These are phyloP conservation scores for Hymenoscyphus occultus DNA, from an alignment of 2,329 filamentous ascomycete genomes.

Conservation along the genomic window DNA sequence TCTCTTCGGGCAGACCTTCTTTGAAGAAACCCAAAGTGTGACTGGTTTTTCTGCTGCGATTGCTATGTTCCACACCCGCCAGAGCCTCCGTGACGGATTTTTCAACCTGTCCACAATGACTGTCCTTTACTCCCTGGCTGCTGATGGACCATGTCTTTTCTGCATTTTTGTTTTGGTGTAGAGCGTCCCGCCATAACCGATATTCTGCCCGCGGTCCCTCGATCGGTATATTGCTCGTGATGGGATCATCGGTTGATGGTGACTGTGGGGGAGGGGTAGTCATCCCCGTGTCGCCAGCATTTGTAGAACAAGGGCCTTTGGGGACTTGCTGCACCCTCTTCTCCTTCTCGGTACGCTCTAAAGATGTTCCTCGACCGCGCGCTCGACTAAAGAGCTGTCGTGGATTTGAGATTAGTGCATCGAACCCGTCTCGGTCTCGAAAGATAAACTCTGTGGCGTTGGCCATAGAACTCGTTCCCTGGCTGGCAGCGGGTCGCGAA, in stretches of 20 bases:
- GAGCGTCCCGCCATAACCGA: conserved; percentile 36
- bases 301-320: conserved; percentile 31
- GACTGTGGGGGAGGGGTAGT: conserved; percentile 22
- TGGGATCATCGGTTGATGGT: conserved; percentile 21
- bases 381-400: conserved; percentile 36
- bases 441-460: conserved; percentile 19
- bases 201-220: conserved; percentile 35
- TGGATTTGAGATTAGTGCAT: conserved; percentile 38
- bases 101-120: conserved; percentile 58
- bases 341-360: conserved; percentile 45
- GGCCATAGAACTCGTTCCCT: conserved; percentile 22
- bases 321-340: conserved; percentile 37
- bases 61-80: conserved; percentile 59
- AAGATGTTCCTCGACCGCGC: conserved; percentile 39
- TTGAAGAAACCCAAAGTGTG: conserved; percentile 67
- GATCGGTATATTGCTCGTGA: conserved; percentile 31
- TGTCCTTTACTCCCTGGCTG: conserved; percentile 50
- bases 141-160: conserved; percentile 66
- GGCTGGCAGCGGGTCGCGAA: conserved; percentile 17
- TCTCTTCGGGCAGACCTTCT: conserved; percentile 60
- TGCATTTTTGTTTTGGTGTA: conserved; percentile 28
- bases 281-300: conserved; percentile 38
- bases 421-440: conserved; percentile 37
- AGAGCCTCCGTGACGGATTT: conserved; percentile 62
- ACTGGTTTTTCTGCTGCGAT: conserved; percentile 64